Conservation (phyloP, 192 early-diverging fungal genomes). For the Backusella luteola region DNA sequence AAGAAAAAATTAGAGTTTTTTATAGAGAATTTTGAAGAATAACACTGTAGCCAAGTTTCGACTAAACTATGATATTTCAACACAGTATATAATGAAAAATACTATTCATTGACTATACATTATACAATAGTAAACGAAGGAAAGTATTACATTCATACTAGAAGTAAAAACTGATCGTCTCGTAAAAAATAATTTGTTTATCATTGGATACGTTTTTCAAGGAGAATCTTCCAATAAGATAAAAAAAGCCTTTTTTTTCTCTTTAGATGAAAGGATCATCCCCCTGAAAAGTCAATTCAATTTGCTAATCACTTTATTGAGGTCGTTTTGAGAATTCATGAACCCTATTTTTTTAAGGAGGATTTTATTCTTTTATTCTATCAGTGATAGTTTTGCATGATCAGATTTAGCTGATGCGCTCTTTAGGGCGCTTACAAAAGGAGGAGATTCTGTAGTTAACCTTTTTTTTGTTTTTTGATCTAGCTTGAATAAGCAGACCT, state of each 20-base stretch:
- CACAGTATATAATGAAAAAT: background rate
- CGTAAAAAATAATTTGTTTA: too few species aligned
- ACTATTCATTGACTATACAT: too few species aligned
- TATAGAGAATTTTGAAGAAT: background rate
- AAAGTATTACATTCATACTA: too few species aligned
- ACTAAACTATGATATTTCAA: background rate
- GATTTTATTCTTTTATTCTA: background rate
- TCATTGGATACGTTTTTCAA: too few species aligned
- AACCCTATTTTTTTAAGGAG: background rate
- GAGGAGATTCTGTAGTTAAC: background rate
- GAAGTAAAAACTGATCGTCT: too few species aligned
- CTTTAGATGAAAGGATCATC: background rate
- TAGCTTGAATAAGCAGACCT: too few species aligned
- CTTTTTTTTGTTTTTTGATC: too few species aligned
- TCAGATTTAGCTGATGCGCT: background rate
- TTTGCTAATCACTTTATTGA: background rate
- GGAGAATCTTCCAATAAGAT: too few species aligned
- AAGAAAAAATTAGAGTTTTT: background rate
- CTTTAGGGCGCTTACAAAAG: background rate
- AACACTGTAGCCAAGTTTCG: background rate
- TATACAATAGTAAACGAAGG: too few species aligned
- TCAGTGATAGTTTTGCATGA: background rate
- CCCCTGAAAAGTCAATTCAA: background rate
- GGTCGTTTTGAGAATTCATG: background rate
- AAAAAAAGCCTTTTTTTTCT: background rate